Evolutionary conservation across 805 yeast species (phyloP).

Genomic region (Nakazawaea ishiwadae): DNA sequence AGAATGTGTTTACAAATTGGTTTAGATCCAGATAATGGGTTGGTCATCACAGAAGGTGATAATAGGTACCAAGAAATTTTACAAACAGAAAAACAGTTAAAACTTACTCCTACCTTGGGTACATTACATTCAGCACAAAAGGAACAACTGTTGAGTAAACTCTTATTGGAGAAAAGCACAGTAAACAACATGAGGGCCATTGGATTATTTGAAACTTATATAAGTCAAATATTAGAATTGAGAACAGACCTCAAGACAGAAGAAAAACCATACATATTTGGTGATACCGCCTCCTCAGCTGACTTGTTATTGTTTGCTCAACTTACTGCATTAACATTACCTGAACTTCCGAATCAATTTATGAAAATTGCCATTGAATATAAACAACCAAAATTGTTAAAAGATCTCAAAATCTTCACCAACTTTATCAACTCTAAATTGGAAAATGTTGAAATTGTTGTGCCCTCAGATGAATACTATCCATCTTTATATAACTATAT

Average conservation of each 20-base stretch:
- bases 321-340: slow-evolving; percentile 25
- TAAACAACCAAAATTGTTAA: slow-evolving; percentile 27
- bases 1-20: slow-evolving; percentile 28
- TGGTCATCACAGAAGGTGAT: slow-evolving; percentile 23
- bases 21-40: slow-evolving; percentile 25
- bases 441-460: background rate
- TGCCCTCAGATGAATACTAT: slow-evolving; percentile 6
- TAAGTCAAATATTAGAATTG: slow-evolving; percentile 9
- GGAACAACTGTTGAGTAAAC: slow-evolving; percentile 18
- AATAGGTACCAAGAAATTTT: slow-evolving; percentile 20
- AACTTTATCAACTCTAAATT: slow-evolving; percentile 4
- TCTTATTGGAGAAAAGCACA: slow-evolving; percentile 22
- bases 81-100: slow-evolving; percentile 20
- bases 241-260: background rate
- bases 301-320: slow-evolving; percentile 38
- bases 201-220: slow-evolving; percentile 13
- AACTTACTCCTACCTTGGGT: slow-evolving; percentile 24
- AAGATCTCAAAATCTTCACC: slow-evolving; percentile 1
- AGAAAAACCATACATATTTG: slow-evolving; percentile 15
- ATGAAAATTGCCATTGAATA: slow-evolving; percentile 28
- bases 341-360: slow-evolving; percentile 37
- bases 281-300: slow-evolving; percentile 20
- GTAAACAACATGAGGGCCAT: slow-evolving; percentile 27
- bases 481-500: slow-evolving; percentile 10
- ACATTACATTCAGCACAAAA: slow-evolving; percentile 22